Percentiles rank a stretch among this genome's conserved stretches.
Conservation (phyloP, 345 rosid genomes). For the Eucalyptus victrix region DNA sequence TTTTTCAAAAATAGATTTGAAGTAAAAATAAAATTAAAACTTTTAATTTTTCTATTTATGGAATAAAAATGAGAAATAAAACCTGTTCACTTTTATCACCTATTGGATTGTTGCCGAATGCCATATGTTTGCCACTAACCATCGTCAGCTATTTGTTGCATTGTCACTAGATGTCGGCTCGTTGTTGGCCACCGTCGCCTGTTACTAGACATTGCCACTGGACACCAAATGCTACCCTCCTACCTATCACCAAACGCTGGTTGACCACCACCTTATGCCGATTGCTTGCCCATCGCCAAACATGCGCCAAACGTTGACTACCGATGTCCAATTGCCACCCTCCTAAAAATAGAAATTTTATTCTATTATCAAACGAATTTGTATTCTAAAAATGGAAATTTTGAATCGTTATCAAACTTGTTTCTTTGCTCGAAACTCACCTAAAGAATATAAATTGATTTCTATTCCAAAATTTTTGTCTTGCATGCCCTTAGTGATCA, state of each 20-base stretch:
- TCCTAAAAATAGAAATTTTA: no score
- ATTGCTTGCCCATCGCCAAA: rapidly evolving
- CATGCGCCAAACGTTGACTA: rapidly evolving
- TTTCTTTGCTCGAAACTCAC: rapidly evolving
- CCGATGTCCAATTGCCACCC: rapidly evolving
- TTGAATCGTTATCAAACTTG: rapidly evolving
- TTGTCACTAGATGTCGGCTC: rapidly evolving
- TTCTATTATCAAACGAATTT: no score
- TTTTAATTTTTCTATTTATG: rapidly evolving
- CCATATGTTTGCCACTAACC: rapidly evolving
- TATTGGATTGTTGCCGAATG: rapidly evolving
- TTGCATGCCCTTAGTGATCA: no score
- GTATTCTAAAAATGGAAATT: rapidly evolving
- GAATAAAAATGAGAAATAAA: no score
- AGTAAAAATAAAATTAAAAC: rapidly evolving
- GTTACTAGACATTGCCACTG: rapidly evolving
- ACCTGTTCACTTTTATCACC: no score
- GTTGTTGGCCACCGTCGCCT: rapidly evolving
- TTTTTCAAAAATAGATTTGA: no score
- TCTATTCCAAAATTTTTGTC: no score
- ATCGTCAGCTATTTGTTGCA: rapidly evolving
- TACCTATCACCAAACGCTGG: rapidly evolving
- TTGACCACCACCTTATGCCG: rapidly evolving
- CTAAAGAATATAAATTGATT: rapidly evolving
- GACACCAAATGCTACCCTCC: rapidly evolving